Evolutionary conservation across 495 filamentous ascomycete species (phyloP).

Genomic region (Penicillium coffeae): DNA sequence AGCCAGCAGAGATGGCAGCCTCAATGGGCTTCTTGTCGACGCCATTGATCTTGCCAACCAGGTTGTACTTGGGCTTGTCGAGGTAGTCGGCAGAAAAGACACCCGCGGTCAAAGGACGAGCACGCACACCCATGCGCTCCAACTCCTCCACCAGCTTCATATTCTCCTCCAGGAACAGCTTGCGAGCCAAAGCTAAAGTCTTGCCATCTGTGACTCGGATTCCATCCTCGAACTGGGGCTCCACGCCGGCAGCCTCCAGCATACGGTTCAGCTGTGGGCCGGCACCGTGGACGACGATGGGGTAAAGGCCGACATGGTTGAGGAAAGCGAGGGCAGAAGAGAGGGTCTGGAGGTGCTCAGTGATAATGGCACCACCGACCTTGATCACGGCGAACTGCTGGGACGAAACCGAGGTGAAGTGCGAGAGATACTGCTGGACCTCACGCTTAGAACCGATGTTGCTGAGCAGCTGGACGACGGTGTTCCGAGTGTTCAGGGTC

Average conservation of each 20-base stretch:
- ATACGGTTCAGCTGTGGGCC: slow-evolving; percentile 95
- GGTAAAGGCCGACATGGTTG: slow-evolving; percentile 92
- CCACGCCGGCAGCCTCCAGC: slow-evolving; percentile 85
- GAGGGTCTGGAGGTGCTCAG: slow-evolving; percentile 86
- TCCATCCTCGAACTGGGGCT: slow-evolving; percentile 94
- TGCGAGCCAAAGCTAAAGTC: slow-evolving; percentile 83
- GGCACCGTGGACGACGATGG: slow-evolving; percentile 94
- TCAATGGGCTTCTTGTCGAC: slow-evolving; percentile 91
- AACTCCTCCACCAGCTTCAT: slow-evolving; percentile 90
- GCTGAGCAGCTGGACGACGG: slow-evolving; percentile 90
- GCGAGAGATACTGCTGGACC: slow-evolving; percentile 96
- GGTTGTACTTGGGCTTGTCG: slow-evolving; percentile 89
- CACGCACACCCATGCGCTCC: slow-evolving; percentile 86
- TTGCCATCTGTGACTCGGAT: slow-evolving; percentile 96
- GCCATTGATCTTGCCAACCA: slow-evolving; percentile 91
- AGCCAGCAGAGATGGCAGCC: slow-evolving; percentile 86
- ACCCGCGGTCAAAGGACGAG: slow-evolving; percentile 86
- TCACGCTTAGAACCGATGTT: slow-evolving; percentile 96
- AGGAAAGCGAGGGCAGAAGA: slow-evolving; percentile 87
- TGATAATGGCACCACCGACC: slow-evolving; percentile 95
- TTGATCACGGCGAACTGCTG: slow-evolving; percentile 99
- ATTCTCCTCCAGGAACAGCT: slow-evolving; percentile 94
- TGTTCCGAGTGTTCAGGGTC: slow-evolving; percentile 66
- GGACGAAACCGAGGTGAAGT: slow-evolving; percentile 94
- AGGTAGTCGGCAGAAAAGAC: slow-evolving; percentile 95